phyloP scores from a whole-genome alignment of 2,329 filamentous ascomycete genomes.

The Ceratocystis colombiana region DNA sequence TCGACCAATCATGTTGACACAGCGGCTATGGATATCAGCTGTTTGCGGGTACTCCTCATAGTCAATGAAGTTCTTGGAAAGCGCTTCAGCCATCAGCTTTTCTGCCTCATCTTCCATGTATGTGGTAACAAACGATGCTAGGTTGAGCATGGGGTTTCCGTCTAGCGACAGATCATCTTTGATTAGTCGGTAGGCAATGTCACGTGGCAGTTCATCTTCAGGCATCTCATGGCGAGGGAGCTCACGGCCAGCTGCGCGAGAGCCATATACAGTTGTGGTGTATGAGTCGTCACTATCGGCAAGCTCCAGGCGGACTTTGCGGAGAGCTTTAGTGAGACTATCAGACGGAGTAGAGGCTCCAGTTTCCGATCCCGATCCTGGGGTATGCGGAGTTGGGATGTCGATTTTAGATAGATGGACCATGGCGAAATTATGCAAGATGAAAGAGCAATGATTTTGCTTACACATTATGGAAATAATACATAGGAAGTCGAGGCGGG shows the following conservation, averaged over 20 bases:
- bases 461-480: not conserved
- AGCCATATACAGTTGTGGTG: slow-evolving; percentile 79
- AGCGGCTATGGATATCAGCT: slow-evolving; percentile 82
- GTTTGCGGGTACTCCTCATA: slow-evolving; percentile 77
- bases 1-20: slow-evolving; percentile 79
- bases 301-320: slow-evolving; percentile 41
- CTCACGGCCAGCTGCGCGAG: slow-evolving; percentile 68
- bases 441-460: not conserved
- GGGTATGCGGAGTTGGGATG: slow-evolving; percentile 27
- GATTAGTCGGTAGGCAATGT: slow-evolving; percentile 94
- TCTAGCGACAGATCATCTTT: slow-evolving; percentile 88
- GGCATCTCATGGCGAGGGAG: slow-evolving; percentile 80
- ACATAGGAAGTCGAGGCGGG: not conserved
- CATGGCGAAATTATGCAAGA: slow-evolving; percentile 33
- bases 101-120: slow-evolving; percentile 98
- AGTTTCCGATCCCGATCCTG: slow-evolving; percentile 13
- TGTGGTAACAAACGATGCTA: slow-evolving; percentile 89
- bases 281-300: slow-evolving; percentile 46
- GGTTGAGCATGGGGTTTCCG: slow-evolving; percentile 76
- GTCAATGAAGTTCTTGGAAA: slow-evolving; percentile 92
- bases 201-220: slow-evolving; percentile 77
- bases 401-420: slow-evolving; percentile 40
- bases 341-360: slow-evolving; percentile 26
- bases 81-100: slow-evolving; percentile 85
- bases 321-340: slow-evolving; percentile 33